phyloP scores from a whole-genome alignment of 176 grass and related monocot species.

The Triticum aestivum region IWGSC_CS_RefSeq_v2.1 NC_057812.1:348239130-348239629 shows the following conservation, averaged over 20 bases:
- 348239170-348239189: constrained; percentile 6
- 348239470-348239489: constrained; percentile 95
- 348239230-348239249: constrained; percentile 96
- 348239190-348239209: constrained; percentile 14
- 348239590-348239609: constrained; percentile 24
- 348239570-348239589: background rate
- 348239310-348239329: constrained; percentile 99
- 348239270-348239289: constrained; percentile 87
- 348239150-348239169: constrained; percentile 1
- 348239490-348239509: constrained; percentile 98
- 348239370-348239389: constrained; percentile 34
- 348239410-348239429: constrained; percentile 99
- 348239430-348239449: constrained; percentile 92
- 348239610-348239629: constrained; percentile 11
- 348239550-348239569: constrained; percentile 17
- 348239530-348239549: constrained; percentile 19
- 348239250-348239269: constrained; percentile 98
- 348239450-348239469: constrained; percentile 98
- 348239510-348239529: constrained; percentile 16
- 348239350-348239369: constrained; percentile 23
- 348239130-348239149: constrained; percentile 1
- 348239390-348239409: constrained; percentile 43
- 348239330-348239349: constrained; percentile 57
- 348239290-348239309: constrained; percentile 97
- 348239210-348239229: constrained; percentile 19